phyloP scores from a whole-genome alignment of 208 protist species.

The Trypanosoma scelopori region DNA sequence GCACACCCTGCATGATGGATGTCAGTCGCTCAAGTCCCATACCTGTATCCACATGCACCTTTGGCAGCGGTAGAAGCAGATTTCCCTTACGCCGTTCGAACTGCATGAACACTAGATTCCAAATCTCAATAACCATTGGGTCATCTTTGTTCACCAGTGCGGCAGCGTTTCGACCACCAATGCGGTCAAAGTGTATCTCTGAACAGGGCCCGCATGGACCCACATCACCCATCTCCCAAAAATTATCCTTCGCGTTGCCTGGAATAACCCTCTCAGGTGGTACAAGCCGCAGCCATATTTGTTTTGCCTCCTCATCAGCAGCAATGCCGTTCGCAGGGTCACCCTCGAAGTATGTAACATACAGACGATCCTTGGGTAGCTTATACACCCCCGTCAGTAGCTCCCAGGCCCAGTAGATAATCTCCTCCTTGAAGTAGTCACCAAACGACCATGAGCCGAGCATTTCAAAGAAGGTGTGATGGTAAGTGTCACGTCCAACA shows the following conservation, averaged over 20 bases:
- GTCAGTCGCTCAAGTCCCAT: constrained; percentile 98
- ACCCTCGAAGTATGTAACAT: constrained; percentile 99
- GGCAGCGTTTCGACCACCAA: constrained; percentile 95
- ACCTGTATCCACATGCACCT: constrained; percentile 97
- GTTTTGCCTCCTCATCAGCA: constrained; percentile 92
- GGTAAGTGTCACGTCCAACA: constrained; percentile 99
- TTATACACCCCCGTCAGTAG: constrained; percentile 97
- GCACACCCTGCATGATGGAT: constrained; percentile 96
- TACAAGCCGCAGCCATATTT: constrained; percentile 94
- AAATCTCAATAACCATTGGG: constrained; percentile 98
- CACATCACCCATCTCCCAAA: constrained; percentile 99
- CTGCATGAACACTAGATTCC: constrained; percentile 99
- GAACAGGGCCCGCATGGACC: constrained; percentile 98
- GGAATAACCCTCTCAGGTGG: constrained; percentile 90
- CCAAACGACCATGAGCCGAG: constrained; percentile 99
- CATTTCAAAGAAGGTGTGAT: constrained; percentile 99
- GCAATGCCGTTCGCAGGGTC: constrained; percentile 83
- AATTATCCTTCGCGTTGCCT: constrained; percentile 98
- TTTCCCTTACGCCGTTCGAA: constrained; percentile 95
- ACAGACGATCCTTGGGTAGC: constrained; percentile 93
- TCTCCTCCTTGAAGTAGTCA: constrained; percentile 99
- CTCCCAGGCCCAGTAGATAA: constrained; percentile 97
- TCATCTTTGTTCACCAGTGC: constrained; percentile 98
- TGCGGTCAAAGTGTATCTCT: constrained; percentile 98
- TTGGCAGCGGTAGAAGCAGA: constrained; percentile 82